Conservation (phyloP, 108 stramenopile genomes). For the Epipyxis sp. region DNA sequence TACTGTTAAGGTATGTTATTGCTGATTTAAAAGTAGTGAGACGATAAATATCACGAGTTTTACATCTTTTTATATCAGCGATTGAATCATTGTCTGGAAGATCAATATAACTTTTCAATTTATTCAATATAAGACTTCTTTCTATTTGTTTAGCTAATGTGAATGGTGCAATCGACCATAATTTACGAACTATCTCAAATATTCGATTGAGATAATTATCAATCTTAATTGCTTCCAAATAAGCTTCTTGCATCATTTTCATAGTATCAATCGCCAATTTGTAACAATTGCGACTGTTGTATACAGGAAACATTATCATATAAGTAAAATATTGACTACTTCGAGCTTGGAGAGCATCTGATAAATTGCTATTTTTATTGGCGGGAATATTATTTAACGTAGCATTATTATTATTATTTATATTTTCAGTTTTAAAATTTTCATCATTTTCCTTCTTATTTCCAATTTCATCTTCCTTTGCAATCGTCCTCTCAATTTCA, state of each 20-base stretch:
- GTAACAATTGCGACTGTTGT: constrained; percentile 18
- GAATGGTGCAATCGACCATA: neutral
- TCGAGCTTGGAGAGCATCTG: neutral
- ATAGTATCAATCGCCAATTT: constrained; percentile 4
- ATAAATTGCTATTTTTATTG: constrained; percentile 1
- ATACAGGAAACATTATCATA: constrained; percentile 2
- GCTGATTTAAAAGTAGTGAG: neutral
- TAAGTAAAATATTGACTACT: constrained; percentile 13
- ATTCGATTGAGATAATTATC: neutral
- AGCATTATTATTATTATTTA: neutral
- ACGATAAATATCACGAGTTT: neutral
- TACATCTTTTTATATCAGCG: neutral
- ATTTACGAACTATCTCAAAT: neutral
- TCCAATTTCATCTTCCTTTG: too few relatives aligned
- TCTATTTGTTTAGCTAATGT: constrained; percentile 14
- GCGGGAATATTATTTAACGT: neutral
- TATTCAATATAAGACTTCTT: neutral
- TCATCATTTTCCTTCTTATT: too few relatives aligned
- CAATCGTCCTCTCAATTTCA: too few relatives aligned
- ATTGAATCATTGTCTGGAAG: neutral
- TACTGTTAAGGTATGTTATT: neutral
- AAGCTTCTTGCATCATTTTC: neutral
- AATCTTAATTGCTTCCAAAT: neutral
- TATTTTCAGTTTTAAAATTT: neutral
- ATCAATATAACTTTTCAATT: constrained; percentile 29